A percentile compares a stretch with the other conserved stretches of the same genome.
phyloP scores from a whole-genome alignment of 1,284 basidiomycete genomes.

The Stygiomarasmius scandens region DNA sequence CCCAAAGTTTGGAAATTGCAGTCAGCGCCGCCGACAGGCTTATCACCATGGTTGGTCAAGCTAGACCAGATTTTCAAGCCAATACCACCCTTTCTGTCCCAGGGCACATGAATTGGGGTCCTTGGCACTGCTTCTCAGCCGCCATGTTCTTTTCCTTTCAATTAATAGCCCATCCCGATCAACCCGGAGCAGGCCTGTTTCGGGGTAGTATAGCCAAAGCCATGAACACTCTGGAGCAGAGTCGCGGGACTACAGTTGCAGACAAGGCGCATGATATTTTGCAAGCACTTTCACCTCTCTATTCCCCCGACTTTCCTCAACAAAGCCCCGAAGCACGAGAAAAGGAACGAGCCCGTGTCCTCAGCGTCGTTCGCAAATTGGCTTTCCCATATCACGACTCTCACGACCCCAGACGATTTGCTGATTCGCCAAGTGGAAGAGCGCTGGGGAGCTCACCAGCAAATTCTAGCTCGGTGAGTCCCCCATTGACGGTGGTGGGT shows the following conservation, averaged over 20 bases:
- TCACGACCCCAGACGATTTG: slow-evolving; percentile 47
- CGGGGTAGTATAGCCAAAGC: slow-evolving; percentile 73
- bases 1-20: slow-evolving; percentile 68
- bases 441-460: slow-evolving; percentile 35
- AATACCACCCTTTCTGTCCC: slow-evolving; percentile 70
- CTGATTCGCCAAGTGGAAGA: slow-evolving; percentile 39
- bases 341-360: slow-evolving; percentile 58
- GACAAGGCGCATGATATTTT: slow-evolving; percentile 75
- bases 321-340: slow-evolving; percentile 53
- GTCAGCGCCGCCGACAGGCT: slow-evolving; percentile 74
- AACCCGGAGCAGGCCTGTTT: slow-evolving; percentile 72
- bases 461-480: slow-evolving; percentile 48
- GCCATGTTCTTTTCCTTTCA: slow-evolving; percentile 88
- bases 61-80: slow-evolving; percentile 69
- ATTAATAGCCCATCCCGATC: slow-evolving; percentile 74
- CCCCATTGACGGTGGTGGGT: slow-evolving; percentile 32
- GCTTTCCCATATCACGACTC: slow-evolving; percentile 81
- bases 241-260: slow-evolving; percentile 61
- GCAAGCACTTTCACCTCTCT: slow-evolving; percentile 67
- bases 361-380: slow-evolving; percentile 68
- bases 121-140: slow-evolving; percentile 80
- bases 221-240: slow-evolving; percentile 62
- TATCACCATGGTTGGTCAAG: slow-evolving; percentile 71
- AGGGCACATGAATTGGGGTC: slow-evolving; percentile 81
- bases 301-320: slow-evolving; percentile 58